phyloP scores from a whole-genome alignment of 1,284 basidiomycete genomes.

The Megacollybia platyphylla region DNA sequence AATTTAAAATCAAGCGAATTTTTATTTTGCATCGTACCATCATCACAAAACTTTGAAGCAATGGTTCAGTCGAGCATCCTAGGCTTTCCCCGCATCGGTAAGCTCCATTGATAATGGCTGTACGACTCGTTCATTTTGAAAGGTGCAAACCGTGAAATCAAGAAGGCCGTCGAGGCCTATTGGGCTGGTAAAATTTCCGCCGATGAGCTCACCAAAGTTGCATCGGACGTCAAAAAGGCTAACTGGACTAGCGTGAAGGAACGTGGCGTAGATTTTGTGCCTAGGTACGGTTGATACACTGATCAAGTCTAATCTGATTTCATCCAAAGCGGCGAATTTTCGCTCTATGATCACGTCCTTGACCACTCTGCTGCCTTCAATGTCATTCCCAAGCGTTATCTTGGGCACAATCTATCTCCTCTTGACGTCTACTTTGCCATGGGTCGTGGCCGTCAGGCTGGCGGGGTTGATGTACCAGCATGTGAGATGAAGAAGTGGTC shows the following conservation, averaged over 20 bases:
- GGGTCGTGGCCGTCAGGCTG: constrained; percentile 96
- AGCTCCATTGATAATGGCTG: constrained; percentile 12
- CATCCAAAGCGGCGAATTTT: constrained; percentile 80
- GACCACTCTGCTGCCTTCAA: constrained; percentile 97
- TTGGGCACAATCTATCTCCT: constrained; percentile 74
- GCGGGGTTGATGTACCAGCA: constrained; percentile 91
- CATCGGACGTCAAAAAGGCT: constrained; percentile 82
- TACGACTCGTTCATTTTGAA: constrained; percentile 5
- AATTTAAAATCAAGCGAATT: not conserved
- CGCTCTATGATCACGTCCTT: constrained; percentile 97
- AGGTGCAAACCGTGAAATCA: constrained; percentile 94
- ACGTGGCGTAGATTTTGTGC: constrained; percentile 84
- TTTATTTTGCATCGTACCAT: constrained; percentile 1
- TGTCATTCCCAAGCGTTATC: constrained; percentile 92
- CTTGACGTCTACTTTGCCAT: constrained; percentile 98
- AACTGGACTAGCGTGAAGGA: constrained; percentile 88
- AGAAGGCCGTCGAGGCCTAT: constrained; percentile 98
- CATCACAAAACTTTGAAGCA: not conserved
- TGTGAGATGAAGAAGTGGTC: constrained; percentile 99
- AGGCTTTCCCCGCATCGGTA: constrained; percentile 96
- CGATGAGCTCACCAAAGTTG: constrained; percentile 82
- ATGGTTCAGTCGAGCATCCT: constrained; percentile 83
- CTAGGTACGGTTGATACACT: constrained; percentile 47
- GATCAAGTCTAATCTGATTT: constrained; percentile 8
- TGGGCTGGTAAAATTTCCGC: constrained; percentile 91